Evolutionary conservation across 495 filamentous ascomycete genomes (phyloP).

Genomic region (Chaetomium fimeti): DNA sequence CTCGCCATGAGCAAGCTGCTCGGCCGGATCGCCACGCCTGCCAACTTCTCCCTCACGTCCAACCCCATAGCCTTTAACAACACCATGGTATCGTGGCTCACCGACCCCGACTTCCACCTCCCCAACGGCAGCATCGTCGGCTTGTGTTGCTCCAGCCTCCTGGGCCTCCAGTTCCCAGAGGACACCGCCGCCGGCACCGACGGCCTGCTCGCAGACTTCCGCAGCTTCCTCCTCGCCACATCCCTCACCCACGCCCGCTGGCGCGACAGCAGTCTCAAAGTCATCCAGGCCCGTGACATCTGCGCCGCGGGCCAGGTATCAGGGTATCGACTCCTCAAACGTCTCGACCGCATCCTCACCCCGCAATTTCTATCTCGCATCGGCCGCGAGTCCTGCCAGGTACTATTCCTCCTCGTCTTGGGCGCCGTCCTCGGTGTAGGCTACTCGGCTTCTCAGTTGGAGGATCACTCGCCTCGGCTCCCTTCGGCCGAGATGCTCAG

Average conservation of each 20-base stretch:
- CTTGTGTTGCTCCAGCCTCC: conserved; percentile 34
- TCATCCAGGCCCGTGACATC: conserved; percentile 17
- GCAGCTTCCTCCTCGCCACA: conserved; percentile 32
- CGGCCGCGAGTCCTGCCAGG: conserved; percentile 26
- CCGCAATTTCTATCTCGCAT: conserved; percentile 30
- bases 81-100: conserved; percentile 34
- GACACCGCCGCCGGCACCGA: conserved; percentile 16
- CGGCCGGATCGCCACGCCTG: conserved; percentile 29
- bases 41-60: conserved; percentile 25
- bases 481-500: conserved; percentile 10
- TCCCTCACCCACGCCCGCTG: conserved; percentile 31
- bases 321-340: conserved; percentile 30
- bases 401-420: conserved; percentile 36
- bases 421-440: conserved; percentile 33
- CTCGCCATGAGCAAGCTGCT: conserved; percentile 32
- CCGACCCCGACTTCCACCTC: conserved; percentile 26
- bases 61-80: conserved; percentile 27
- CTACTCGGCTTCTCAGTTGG: conserved; percentile 15
- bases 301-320: conserved; percentile 29
- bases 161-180: conserved; percentile 32
- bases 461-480: conserved; percentile 10
- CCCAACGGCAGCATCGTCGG: conserved; percentile 35
- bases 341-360: conserved; percentile 34
- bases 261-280: conserved; percentile 12
- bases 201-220: conserved; percentile 31